Evolutionary conservation across 768 basidiomycete genomes (phyloP).

Genomic region (Mrakia frigida): DNA sequence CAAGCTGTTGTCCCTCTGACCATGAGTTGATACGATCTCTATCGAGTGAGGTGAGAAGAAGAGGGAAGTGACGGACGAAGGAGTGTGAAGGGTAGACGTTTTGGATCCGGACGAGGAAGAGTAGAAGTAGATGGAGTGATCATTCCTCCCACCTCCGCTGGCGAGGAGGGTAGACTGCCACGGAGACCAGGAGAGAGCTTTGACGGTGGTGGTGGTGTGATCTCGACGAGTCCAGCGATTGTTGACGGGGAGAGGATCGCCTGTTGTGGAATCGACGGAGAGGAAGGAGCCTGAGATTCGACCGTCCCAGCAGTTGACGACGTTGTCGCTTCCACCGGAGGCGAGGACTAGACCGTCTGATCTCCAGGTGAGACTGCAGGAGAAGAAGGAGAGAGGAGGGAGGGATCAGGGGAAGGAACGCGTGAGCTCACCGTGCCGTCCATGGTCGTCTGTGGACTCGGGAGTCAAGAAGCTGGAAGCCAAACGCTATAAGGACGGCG

Average conservation of each 20-base stretch:
- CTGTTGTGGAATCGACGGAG: slow-evolving; percentile 18
- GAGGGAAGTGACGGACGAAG: slow-evolving; percentile 86
- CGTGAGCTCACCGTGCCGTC: too few relatives aligned
- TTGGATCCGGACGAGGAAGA: slow-evolving; percentile 68
- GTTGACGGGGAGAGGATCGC: slow-evolving; percentile 35
- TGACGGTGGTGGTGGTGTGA: slow-evolving; percentile 77
- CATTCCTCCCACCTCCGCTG: slow-evolving; percentile 88
- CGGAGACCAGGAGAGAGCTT: slow-evolving; percentile 91
- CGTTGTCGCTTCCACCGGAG: slow-evolving; percentile 94
- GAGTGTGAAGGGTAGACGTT: slow-evolving; percentile 75
- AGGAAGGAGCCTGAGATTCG: slow-evolving; percentile 43
- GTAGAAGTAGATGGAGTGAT: slow-evolving; percentile 54
- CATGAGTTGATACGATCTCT: slow-evolving; percentile 87
- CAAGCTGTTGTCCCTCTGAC: slow-evolving; percentile 61
- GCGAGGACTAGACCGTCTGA: slow-evolving; percentile 53
- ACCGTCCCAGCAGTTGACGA: slow-evolving; percentile 94
- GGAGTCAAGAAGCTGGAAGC: too few relatives aligned
- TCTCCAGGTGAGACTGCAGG: slow-evolving; percentile 48
- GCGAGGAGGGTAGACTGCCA: slow-evolving; percentile 91
- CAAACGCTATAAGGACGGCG: too few relatives aligned
- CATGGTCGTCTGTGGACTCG: too few relatives aligned
- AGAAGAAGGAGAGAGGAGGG: background rate
- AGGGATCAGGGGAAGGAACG: background rate
- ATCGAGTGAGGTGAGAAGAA: slow-evolving; percentile 81
- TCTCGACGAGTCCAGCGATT: slow-evolving; percentile 86